These are phyloP conservation scores for Conoideocrella luteorostrata DNA, from an alignment of 2,329 filamentous ascomycete genomes.

Conservation along the genomic window DNA sequence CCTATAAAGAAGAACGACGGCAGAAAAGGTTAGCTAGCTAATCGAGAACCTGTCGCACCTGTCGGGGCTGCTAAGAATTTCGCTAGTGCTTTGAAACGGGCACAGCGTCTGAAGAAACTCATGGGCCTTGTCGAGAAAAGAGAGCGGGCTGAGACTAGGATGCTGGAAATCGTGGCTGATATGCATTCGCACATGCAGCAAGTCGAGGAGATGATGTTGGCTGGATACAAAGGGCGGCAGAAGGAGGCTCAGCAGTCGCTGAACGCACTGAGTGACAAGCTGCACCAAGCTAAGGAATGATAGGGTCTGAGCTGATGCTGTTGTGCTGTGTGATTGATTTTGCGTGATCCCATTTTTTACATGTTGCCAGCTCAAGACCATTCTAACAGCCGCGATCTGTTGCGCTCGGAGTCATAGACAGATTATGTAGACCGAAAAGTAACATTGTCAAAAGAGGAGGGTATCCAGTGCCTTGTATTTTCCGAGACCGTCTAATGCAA, in stretches of 20 bases:
- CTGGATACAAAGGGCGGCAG: conserved; percentile 21
- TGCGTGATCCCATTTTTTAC: no score
- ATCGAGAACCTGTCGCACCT: no score
- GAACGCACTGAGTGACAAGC: conserved; percentile 3
- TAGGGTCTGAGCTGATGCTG: no score
- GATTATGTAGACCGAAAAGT: neutral
- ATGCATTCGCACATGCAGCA: conserved; percentile 14
- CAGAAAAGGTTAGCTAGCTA: conserved; percentile 16
- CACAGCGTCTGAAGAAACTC: conserved; percentile 14
- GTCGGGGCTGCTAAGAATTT: no score
- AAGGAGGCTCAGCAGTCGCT: conserved; percentile 14
- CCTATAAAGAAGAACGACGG: conserved; percentile 17
- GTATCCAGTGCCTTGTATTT: conserved; percentile 7
- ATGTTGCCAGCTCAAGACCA: no score
- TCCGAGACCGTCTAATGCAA: conserved; percentile 12
- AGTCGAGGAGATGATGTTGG: conserved; percentile 24
- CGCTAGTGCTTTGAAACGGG: conserved; percentile 13
- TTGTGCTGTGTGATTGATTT: no score
- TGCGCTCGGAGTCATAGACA: neutral
- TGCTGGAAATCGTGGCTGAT: conserved; percentile 18
- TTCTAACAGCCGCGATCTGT: no score
- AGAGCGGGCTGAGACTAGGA: conserved; percentile 20
- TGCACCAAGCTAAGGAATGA: neutral
- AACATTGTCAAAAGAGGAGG: conserved; percentile 2
- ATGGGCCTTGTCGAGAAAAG: conserved; percentile 18